These are phyloP conservation scores for Cucurbita ficifolia DNA, from an alignment of 306 rosid species.

Conservation along the genomic window DNA sequence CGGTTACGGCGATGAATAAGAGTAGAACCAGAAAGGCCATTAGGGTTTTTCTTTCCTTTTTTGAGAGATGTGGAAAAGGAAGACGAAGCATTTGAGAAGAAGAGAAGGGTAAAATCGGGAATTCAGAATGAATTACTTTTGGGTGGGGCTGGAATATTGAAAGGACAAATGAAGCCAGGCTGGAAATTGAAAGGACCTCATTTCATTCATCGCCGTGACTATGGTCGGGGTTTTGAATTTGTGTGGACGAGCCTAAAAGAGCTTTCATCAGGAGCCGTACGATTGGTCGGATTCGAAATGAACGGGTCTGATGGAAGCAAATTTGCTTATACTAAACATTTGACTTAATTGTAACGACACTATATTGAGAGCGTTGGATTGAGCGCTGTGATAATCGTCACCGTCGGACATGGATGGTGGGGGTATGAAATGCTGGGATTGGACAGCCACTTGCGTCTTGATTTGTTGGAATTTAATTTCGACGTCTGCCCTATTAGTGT, in stretches of 20 bases:
- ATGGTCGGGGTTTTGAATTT: too few species aligned
- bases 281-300: background rate
- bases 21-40: background rate
- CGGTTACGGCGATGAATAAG: constrained; percentile 1
- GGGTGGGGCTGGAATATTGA: background rate
- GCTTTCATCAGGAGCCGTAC: background rate
- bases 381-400: too few species aligned
- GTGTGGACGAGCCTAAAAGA: background rate
- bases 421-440: too few species aligned
- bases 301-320: background rate
- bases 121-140: background rate
- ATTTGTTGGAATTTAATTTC: too few species aligned
- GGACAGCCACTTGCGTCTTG: too few species aligned
- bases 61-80: background rate
- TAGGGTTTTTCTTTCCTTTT: background rate
- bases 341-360: background rate
- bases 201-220: background rate
- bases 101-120: background rate
- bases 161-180: background rate
- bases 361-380: background rate
- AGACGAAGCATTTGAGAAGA: background rate
- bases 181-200: background rate
- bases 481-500: too few species aligned
- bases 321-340: background rate
- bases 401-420: too few species aligned